Percentiles rank a stretch among this genome's conserved stretches.
These are phyloP conservation scores for Sporisorium scitamineum DNA, from an alignment of 1,284 basidiomycete genomes.

Conservation along the genomic window DNA sequence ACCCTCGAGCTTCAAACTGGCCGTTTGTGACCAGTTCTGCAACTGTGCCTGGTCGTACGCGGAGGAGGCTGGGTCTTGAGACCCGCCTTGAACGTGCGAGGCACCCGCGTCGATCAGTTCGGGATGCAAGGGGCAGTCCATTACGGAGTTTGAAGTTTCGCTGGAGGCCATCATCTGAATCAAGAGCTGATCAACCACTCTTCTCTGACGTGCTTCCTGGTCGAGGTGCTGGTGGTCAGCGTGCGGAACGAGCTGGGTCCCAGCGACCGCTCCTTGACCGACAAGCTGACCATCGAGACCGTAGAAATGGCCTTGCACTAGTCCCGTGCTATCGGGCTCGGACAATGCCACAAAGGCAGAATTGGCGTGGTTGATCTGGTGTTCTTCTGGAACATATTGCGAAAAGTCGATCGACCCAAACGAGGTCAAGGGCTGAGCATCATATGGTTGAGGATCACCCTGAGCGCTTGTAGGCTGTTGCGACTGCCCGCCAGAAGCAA, in stretches of 20 bases:
- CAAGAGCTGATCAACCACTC: conserved; percentile 23
- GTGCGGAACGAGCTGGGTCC: not conserved
- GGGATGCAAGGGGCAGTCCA: not conserved
- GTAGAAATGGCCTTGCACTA: conserved; percentile 23
- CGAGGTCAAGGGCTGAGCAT: not conserved
- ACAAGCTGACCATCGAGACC: conserved; percentile 22
- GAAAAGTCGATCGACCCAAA: not conserved
- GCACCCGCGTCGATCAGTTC: not conserved
- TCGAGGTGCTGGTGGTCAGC: not conserved
- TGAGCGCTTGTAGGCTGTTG: not conserved
- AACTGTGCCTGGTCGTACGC: not conserved
- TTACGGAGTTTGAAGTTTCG: too few species aligned
- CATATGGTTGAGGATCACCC: not conserved
- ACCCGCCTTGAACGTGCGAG: not conserved
- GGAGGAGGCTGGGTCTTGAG: not conserved
- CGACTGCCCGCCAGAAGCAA: not conserved
- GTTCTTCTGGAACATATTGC: not conserved
- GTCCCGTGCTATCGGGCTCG: conserved; percentile 13
- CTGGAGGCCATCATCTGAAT: conserved; percentile 15
- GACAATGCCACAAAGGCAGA: conserved; percentile 26
- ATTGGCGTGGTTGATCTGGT: conserved; percentile 5
- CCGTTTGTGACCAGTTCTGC: not conserved
- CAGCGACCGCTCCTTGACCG: conserved; percentile 4
- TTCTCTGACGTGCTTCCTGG: conserved; percentile 23
- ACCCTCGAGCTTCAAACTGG: not conserved